phyloP scores from a whole-genome alignment of 495 filamentous ascomycete genomes.

The Talaromyces ruber region DNA sequence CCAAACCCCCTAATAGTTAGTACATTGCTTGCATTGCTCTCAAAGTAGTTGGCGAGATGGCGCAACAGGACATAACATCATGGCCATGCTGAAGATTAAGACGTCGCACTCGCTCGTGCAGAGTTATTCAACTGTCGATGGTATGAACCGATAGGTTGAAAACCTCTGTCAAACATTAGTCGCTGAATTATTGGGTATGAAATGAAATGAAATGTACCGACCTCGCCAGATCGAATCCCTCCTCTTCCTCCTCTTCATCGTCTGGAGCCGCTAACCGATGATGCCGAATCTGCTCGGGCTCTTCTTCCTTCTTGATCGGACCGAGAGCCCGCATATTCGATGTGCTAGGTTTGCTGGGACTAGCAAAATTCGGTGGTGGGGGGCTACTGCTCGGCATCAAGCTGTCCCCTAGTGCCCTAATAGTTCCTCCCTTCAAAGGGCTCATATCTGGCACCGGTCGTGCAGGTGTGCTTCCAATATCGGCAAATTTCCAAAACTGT shows the following conservation, averaged over 20 bases:
- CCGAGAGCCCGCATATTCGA: constrained; percentile 29
- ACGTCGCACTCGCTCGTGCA: constrained; percentile 25
- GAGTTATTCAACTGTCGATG: constrained; percentile 46
- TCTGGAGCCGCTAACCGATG: constrained; percentile 11
- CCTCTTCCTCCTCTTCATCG: constrained; percentile 42
- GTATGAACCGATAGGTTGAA: constrained; percentile 62
- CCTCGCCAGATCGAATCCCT: constrained; percentile 60
- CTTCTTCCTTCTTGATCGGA: constrained; percentile 22
- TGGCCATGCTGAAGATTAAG: constrained; percentile 1
- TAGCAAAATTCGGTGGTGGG: constrained; percentile 41
- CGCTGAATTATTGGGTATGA: constrained; percentile 9
- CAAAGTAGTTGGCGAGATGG: neutral
- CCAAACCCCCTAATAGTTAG: neutral
- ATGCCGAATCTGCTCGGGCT: constrained; percentile 8
- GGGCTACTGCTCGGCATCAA: constrained; percentile 62
- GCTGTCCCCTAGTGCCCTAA: constrained; percentile 33
- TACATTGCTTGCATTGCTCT: neutral
- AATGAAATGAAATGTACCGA: constrained; percentile 26
- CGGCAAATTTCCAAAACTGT: constrained; percentile 88
- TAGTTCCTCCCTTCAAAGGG: constrained; percentile 41
- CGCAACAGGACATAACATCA: neutral
- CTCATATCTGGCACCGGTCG: constrained; percentile 52
- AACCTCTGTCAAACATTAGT: constrained; percentile 44
- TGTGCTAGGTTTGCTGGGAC: constrained; percentile 37
- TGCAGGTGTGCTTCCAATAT: constrained; percentile 67